phyloP scores from a whole-genome alignment of 768 basidiomycete genomes.

The Sarcomyxa edulis region DNA sequence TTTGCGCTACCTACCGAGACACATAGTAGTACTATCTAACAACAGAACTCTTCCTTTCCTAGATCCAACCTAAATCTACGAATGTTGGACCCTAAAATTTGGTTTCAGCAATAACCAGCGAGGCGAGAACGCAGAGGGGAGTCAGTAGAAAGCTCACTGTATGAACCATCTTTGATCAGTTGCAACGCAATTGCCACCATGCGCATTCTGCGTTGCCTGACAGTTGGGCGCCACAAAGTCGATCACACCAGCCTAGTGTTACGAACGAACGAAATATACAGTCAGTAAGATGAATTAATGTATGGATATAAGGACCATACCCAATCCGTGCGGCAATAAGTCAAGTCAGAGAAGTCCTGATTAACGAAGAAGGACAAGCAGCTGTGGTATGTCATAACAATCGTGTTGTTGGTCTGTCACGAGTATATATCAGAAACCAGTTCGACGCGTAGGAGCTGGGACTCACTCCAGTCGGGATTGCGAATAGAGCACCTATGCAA shows the following conservation, averaged over 20 bases:
- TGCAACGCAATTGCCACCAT: slow-evolving; percentile 45
- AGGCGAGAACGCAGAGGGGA: too few relatives aligned
- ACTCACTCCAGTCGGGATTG: slow-evolving; percentile 24
- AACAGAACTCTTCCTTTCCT: background rate
- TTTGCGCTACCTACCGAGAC: too few relatives aligned
- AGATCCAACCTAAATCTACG: slow-evolving; percentile 3
- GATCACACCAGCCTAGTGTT: slow-evolving; percentile 29
- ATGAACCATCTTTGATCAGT: slow-evolving; percentile 43
- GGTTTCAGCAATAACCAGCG: too few relatives aligned
- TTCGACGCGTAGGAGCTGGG: background rate
- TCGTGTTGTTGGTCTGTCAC: slow-evolving; percentile 26
- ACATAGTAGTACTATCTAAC: background rate
- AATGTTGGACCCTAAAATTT: slow-evolving; percentile 15
- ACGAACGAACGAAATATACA: slow-evolving; percentile 9
- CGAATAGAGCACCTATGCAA: slow-evolving; percentile 23
- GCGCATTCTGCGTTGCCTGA: slow-evolving; percentile 42
- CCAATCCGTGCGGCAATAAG: slow-evolving; percentile 45
- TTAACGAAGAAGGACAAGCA: slow-evolving; percentile 47
- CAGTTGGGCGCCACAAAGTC: slow-evolving; percentile 41
- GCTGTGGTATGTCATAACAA: slow-evolving; percentile 33
- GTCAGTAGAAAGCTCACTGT: too few relatives aligned
- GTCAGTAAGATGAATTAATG: slow-evolving; percentile 10
- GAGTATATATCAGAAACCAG: background rate
- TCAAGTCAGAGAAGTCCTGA: slow-evolving; percentile 30
- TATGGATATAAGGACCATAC: too few relatives aligned